Conservation (phyloP, 2,329 filamentous ascomycete species). For the Ceratocystis destructans region DNA sequence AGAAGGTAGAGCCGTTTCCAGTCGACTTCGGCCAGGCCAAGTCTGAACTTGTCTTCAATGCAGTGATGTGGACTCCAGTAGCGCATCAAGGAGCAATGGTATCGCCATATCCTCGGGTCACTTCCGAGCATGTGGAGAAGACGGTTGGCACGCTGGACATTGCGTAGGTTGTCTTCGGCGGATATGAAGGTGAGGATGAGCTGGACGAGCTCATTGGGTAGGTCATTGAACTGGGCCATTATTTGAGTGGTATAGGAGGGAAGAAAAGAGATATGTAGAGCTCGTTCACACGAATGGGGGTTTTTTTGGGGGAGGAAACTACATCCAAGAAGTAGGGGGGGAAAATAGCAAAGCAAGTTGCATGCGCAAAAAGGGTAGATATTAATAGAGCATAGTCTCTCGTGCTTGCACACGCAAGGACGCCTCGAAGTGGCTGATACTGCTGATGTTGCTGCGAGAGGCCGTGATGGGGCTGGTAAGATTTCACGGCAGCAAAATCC, state of each 20-base stretch:
- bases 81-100: constrained; percentile 57
- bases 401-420: background rate
- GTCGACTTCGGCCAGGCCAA: constrained; percentile 42
- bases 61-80: constrained; percentile 60
- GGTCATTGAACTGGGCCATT: constrained; percentile 20
- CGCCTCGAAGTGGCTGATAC: background rate
- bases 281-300: background rate
- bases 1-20: constrained; percentile 61
- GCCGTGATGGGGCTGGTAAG: background rate
- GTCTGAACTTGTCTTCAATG: constrained; percentile 42
- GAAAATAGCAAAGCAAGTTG: background rate
- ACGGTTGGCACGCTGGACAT: constrained; percentile 42
- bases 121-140: constrained; percentile 52
- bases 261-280: background rate
- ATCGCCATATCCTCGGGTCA: constrained; percentile 66
- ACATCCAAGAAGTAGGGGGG: background rate
- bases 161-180: constrained; percentile 39
- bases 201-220: constrained; percentile 78
- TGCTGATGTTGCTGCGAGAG: background rate
- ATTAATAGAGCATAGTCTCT: background rate
- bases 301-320: background rate
- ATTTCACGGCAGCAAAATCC: too few species aligned
- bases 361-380: background rate
- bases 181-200: constrained; percentile 54
- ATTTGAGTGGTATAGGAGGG: background rate